Evolutionary conservation across 1,284 basidiomycete species (phyloP), one percentile per base, ranked within the genome.

Genomic region (Boletus smithii): DNA sequence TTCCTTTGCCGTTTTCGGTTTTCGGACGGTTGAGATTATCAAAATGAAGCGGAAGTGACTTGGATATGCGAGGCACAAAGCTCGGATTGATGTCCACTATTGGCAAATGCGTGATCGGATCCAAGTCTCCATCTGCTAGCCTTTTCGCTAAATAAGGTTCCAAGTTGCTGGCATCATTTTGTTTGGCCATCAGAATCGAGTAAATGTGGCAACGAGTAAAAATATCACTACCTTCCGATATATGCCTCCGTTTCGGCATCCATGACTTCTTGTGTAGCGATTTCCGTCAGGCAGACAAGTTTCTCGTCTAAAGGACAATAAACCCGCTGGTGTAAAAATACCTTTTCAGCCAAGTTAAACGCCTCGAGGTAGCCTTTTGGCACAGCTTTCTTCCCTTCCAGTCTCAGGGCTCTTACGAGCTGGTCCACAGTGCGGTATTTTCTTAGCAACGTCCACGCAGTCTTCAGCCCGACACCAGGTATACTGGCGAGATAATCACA

Each of bases 401-500:
- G 69, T 42, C 80, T 78, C 39, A 98, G 62, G 13, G 80, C 81
- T 52, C 83, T 83, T n/a, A 99, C 72, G 24, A 87, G 91, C 65
- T 88, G 90, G 56, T 95, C 91, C 13, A 88, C 83, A 0, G 89
- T 90, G 67, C 88, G 91, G 77, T 90, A 83, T 63, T 89, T 89
- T 59, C 85, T 76, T 53, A 99, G 69, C 48, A 98, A 70, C 11
- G 76, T 68, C 69, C 89, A 89, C 0, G 97, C 95, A n/a, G 91
- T 98, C 75, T 97, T 98, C 58, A 98, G 74, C 1, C 97, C 97
- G 36, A 99, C 77, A 1, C 97, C 95, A 38, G 85, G 85, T 52
- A 99, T 90, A 46, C 92, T 97, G 6, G 93, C 83, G 17, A 98
- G 79, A 67, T 99, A 99, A 67, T 99, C 97, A 66, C 97, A 99